Evolutionary conservation across 148 eudicot genomes (phyloP), one percentile per base, ranked within the genome.

Genomic region (Rhododendron kiyosumense): DNA sequence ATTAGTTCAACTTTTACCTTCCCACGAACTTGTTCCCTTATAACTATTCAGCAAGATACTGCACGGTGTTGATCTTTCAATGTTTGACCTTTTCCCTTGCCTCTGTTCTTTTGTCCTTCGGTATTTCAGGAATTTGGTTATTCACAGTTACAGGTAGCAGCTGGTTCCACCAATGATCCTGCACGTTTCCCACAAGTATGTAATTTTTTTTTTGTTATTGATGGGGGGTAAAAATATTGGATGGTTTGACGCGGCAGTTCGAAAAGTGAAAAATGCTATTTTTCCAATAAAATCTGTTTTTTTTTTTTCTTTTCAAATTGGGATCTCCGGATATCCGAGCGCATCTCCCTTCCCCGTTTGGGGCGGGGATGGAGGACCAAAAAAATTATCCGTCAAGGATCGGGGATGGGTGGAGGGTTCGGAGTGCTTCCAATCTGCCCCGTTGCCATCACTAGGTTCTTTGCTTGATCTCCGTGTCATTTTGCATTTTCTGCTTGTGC

Each of bases 161-260:
- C 84, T 81, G 91, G 88, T 86, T 85, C 91, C 30, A 89, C 54
- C 46, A 88, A 78, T 85, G 93, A 92, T 81, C 88, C 89, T 48
- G 52, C 92, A 41, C 91, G 92, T 26, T 91, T 87, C 89, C 98
- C 92, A 83, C 95, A 92, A 92, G 96, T 95, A 88, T 84, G 88
- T 26, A 24, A 13, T 38, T 76, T 34, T 83, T 34, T 83, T 71
- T 41, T 28, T 5, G 10, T 71, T 83, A 24, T 46, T 78, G 61
- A 74, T 78, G 83, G 12, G 10, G 36, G 86, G 83, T 52, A 95
- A 92, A 91, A 89, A 69, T 83, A 83, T 77, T 84, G 81, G 98
- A 94, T 32, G 94, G 96, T 94, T 87, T 91, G n/a, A 91, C 92
- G 48, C 94, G 89, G 67, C 96, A 90, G 83, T 84, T 87, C 43